These are phyloP conservation scores for Bondarzewia mesenterica DNA, from an alignment of 1,284 basidiomycete genomes.

Conservation along the genomic window DNA sequence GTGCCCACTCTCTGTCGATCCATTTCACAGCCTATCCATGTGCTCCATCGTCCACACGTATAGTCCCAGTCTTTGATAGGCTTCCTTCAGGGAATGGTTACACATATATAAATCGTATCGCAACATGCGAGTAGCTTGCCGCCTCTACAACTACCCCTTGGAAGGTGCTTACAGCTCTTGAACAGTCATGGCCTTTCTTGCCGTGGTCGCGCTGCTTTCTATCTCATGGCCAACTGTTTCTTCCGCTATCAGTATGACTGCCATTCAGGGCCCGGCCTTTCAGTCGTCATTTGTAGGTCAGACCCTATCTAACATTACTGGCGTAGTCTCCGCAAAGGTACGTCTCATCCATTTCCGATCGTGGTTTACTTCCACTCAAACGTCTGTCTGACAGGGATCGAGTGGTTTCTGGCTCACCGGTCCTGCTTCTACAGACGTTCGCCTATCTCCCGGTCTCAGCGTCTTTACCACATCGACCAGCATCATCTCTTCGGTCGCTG, in stretches of 20 bases:
- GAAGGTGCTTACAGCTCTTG: neutral
- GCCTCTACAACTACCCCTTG: neutral
- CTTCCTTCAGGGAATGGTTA: neutral
- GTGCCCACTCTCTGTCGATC: no score
- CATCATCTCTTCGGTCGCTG: constrained; percentile 28
- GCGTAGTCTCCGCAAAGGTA: constrained; percentile 50
- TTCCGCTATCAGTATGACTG: constrained; percentile 17
- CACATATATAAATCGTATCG: neutral
- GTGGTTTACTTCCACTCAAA: neutral
- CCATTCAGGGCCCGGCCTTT: constrained; percentile 47
- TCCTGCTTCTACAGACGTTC: constrained; percentile 33
- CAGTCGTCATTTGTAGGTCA: constrained; percentile 41
- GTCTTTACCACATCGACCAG: constrained; percentile 34
- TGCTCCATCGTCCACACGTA: neutral
- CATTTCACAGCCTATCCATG: neutral
- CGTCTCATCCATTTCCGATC: constrained; percentile 3
- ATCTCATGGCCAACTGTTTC: neutral
- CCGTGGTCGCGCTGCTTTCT: neutral
- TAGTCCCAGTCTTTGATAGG: neutral
- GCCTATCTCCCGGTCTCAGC: constrained; percentile 44
- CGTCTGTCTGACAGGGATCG: constrained; percentile 27
- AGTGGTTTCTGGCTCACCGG: constrained; percentile 50
- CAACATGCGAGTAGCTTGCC: neutral
- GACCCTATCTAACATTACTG: constrained; percentile 39
- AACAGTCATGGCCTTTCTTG: neutral